Evolutionary conservation across 345 rosid genomes (phyloP), one percentile per base, ranked within the genome.

Genomic region (Diplotaxis tenuifolia): DNA sequence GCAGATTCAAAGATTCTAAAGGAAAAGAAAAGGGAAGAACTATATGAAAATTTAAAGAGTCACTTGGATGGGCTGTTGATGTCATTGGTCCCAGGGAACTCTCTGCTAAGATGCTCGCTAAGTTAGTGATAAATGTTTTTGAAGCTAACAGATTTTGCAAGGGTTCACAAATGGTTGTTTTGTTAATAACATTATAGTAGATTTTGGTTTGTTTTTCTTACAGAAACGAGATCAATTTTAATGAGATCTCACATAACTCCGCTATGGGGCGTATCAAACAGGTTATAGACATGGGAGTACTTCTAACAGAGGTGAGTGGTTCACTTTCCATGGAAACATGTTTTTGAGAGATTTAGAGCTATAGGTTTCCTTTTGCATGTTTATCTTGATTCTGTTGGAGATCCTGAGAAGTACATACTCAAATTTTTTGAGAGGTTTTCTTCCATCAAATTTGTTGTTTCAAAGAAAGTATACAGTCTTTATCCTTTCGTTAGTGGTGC

Each of bases 401-500:
- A 95, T 80, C 58, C 93, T 28, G 99, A 95, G 54, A 95, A 92
- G 79, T 90, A 95, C 61, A 87, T 87, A 73, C 18, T 74, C 55
- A 95, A 92, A 81, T 72, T 92, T 65, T 88, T 86, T 36, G 90
- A 86, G 77, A 92, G 87, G 83, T 95, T 90, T 82, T 82, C 89
- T 70, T 85, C 87, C 21, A 78, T 95, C 75, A 92, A 87, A 78
- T 87, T 92, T 78, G 90, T 88, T n/a, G 99, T 92, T 78, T 80
- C 98, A 40, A 95, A 95, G 89, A 90, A 95, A 86, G 98, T 98
- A 64, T 98, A 92, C 71, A 92, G 98, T 82, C 85, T 95, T 16
- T 92, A 82, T 82, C 98, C 99, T 40, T 86, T 92, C 56, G 99
- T 92, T 28, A 92, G 98, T 73, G 97, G 98, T 62, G 99, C 99